A percentile compares a stretch with the other conserved stretches of the same genome.
These are phyloP conservation scores for Strombidium stylifer DNA, from an alignment of 73 alveolate genomes.

Conservation along the genomic window DNA sequence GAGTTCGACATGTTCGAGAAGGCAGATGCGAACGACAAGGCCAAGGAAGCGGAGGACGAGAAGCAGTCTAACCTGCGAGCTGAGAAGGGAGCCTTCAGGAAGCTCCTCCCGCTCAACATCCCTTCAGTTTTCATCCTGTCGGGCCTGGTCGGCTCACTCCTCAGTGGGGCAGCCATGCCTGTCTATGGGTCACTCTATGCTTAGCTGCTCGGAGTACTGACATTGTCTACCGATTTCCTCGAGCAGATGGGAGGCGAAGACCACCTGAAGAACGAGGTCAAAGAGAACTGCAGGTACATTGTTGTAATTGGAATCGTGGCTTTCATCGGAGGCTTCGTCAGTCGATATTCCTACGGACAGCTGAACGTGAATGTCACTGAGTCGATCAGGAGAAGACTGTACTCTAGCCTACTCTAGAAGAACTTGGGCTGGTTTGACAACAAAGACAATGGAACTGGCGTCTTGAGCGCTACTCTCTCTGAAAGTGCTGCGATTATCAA, in stretches of 20 bases:
- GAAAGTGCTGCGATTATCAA: constrained; percentile 36
- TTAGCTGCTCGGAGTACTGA: constrained; percentile 12
- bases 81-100: no score
- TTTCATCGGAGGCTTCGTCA: constrained; percentile 5
- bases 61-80: no score
- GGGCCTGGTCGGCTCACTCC: constrained; percentile 1
- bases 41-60: no score
- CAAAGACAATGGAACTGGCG: constrained; percentile 55
- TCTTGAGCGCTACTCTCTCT: constrained; percentile 32
- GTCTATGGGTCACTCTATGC: constrained; percentile 39
- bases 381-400: constrained; percentile 27
- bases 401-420: constrained; percentile 22
- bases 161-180: constrained; percentile 41
- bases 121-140: no score
- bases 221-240: constrained; percentile 4
- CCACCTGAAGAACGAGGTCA: background rate
- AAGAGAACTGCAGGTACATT: constrained; percentile 18
- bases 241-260: constrained; percentile 22
- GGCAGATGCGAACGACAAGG: background rate
- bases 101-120: no score
- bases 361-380: constrained; percentile 56
- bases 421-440: constrained; percentile 56
- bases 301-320: constrained; percentile 11
- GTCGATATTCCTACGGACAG: constrained; percentile 43
- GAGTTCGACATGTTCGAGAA: background rate